Conservation (phyloP, 1,284 basidiomycete genomes). For the Malassezia furfur region DNA sequence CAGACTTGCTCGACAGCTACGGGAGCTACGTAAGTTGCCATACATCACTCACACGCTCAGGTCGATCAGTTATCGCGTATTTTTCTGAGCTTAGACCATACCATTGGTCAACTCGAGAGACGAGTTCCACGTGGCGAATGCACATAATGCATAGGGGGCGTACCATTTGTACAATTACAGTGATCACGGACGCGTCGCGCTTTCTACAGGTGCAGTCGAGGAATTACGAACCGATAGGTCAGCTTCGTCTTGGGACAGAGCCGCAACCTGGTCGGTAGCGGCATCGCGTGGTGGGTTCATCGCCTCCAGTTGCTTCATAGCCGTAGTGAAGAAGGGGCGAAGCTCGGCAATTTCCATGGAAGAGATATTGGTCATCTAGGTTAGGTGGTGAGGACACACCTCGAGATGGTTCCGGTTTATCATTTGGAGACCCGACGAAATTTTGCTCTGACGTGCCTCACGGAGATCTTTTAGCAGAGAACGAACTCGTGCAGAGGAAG, state of each 20-base stretch:
- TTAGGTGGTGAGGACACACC: constrained; percentile 53
- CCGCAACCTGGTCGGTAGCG: background rate
- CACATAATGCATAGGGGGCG: too few relatives aligned
- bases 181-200: too few relatives aligned
- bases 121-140: background rate
- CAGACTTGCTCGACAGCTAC: constrained; percentile 1
- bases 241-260: background rate
- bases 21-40: constrained; percentile 2
- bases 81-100: constrained; percentile 8
- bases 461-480: constrained; percentile 82
- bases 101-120: background rate
- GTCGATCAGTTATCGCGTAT: constrained; percentile 13
- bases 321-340: constrained; percentile 37
- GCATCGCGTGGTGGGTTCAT: constrained; percentile 7
- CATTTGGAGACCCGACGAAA: constrained; percentile 63
- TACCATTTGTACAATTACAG: too few relatives aligned
- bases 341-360: constrained; percentile 41
- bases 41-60: background rate
- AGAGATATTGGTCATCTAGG: constrained; percentile 50
- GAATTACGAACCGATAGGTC: constrained; percentile 1
- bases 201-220: too few relatives aligned
- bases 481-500: constrained; percentile 68
- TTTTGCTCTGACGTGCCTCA: constrained; percentile 86
- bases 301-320: constrained; percentile 30
- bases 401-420: constrained; percentile 56